Base-by-base conservation (phyloP, 306 rosid genomes). In the Malus fusca region DNA sequence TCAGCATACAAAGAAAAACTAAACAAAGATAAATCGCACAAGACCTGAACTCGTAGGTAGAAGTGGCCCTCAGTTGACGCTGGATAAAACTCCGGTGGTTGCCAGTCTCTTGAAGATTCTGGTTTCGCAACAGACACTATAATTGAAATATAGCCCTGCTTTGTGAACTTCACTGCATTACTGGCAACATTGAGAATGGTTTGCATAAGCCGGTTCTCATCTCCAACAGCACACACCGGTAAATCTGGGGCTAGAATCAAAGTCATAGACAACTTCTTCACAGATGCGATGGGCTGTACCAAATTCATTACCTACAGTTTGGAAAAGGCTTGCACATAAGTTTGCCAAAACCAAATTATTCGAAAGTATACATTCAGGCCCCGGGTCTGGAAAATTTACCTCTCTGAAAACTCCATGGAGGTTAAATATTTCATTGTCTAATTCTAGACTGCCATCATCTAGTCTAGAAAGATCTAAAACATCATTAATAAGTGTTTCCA, bases 401-500 rank as follows among this genome's bases (percentile, higher is more conserved):
- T 90, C 97, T 82, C 83, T 87, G 83, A 94, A 83, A 63, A 90
- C 79, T 35, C 85, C 88, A 71, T 90, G 97, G 71, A 95, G 99
- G 79, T 92, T 89, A 81, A 95, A 79, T 44, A 74, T 84, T 81
- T 83, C 90, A 72, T 69, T 82, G 70, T 95, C 96, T 60, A 95
- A 86, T 78, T 90, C 90, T 55, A 95, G 88, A 81, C 96, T 95
- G 56, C 97, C 97, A 80, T 95, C 99, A 83, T 95, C 99, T 64
- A 95, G 93, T 79, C 90, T 80, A 69, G 99, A 95, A 79, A 95
- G 99, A 84, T 95, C 96, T 40, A 95, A 83, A 75, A 95, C 97
- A 77, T 95, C 99, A 77, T 86, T 90, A 71, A 90, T 78, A 65
- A 92, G 93, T 46, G 97, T 87, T 21, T 87, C 93, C 85, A 95